These are phyloP conservation scores for Microdochium trichocladiopsis DNA, from an alignment of 2,329 filamentous ascomycete genomes.

Conservation along the genomic window DNA sequence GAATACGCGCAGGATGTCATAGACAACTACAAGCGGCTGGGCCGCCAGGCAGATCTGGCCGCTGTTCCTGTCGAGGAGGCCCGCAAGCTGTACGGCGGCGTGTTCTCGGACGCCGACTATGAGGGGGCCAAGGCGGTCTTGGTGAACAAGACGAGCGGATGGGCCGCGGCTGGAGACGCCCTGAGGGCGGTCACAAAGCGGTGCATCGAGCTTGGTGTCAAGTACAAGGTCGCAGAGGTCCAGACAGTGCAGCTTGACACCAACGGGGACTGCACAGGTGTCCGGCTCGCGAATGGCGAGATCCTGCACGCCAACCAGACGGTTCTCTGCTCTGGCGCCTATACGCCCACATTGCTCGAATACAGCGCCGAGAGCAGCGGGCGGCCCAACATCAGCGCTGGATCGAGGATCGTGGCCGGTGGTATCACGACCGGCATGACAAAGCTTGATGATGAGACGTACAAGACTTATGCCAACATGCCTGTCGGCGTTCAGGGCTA, in stretches of 20 bases:
- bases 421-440: constrained; percentile 54
- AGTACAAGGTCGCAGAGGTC: constrained; percentile 49
- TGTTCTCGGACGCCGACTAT: constrained; percentile 56
- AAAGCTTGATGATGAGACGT: constrained; percentile 38
- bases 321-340: constrained; percentile 49
- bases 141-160: constrained; percentile 55
- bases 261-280: constrained; percentile 36
- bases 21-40: constrained; percentile 41
- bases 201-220: constrained; percentile 47
- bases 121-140: constrained; percentile 50
- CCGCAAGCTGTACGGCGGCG: constrained; percentile 44
- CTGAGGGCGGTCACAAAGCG: constrained; percentile 46
- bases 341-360: constrained; percentile 48
- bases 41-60: constrained; percentile 29
- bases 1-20: constrained; percentile 44
- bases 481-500: constrained; percentile 34
- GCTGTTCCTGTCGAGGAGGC: constrained; percentile 37
- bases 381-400: constrained; percentile 39
- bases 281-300: constrained; percentile 27
- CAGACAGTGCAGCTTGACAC: constrained; percentile 37
- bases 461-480: constrained; percentile 36
- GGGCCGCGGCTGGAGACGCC: constrained; percentile 55
- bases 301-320: constrained; percentile 40
- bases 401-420: constrained; percentile 47
- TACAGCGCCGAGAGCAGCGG: constrained; percentile 41